A percentile compares a stretch with the other conserved stretches of the same genome.
Evolutionary conservation across 2,329 filamentous ascomycete species (phyloP).

Genomic region (Sporothrix protearum): DNA sequence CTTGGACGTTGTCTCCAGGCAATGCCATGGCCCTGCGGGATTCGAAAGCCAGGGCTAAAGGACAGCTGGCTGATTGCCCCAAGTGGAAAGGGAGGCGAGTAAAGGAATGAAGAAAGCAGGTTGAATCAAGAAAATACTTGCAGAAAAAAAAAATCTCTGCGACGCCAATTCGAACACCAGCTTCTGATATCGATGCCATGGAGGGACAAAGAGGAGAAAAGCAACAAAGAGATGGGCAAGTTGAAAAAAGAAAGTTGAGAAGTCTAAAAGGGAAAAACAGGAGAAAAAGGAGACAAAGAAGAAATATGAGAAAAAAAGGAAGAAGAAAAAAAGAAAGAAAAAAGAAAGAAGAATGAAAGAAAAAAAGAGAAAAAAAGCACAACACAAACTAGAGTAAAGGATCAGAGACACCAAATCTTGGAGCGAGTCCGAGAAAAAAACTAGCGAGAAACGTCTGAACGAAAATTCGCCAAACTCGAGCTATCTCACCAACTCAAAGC

Average conservation of each 20-base stretch:
- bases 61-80: not conserved
- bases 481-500: not conserved
- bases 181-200: not conserved
- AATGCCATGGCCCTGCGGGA: not conserved
- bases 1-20: not conserved
- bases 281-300: not conserved
- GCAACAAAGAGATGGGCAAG: not conserved
- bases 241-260: not conserved
- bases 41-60: not conserved
- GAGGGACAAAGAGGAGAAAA: not conserved
- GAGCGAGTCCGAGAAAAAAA: not conserved
- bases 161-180: not conserved
- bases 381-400: not conserved
- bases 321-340: not conserved
- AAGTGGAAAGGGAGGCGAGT: not conserved
- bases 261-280: not conserved
- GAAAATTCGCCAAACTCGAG: not conserved
- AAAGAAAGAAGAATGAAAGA: not conserved
- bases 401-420: not conserved
- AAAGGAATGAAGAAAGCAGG: slow-evolving; percentile 6
- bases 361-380: not conserved
- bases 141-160: not conserved
- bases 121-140: not conserved
- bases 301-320: not conserved
- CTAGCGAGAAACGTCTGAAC: not conserved